These are phyloP conservation scores for Penicillium sp. DNA, from an alignment of 2,329 filamentous ascomycete genomes.

Conservation along the genomic window DNA sequence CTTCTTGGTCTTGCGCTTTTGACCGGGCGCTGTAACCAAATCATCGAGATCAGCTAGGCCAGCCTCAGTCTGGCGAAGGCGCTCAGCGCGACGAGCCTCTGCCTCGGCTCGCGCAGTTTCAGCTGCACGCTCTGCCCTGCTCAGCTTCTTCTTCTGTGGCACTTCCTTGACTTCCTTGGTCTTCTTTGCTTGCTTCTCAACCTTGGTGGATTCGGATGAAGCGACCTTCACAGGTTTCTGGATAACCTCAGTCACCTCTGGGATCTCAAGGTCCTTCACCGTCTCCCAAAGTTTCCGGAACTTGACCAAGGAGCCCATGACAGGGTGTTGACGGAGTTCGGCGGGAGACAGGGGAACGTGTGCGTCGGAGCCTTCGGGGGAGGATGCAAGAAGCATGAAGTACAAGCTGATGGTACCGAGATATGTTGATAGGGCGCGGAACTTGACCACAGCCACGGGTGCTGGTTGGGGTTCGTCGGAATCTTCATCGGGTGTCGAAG, in stretches of 20 bases:
- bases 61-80: constrained; percentile 64
- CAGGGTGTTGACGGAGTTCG: constrained; percentile 84
- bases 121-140: constrained; percentile 54
- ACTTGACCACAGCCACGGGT: constrained; percentile 69
- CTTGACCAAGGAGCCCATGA: constrained; percentile 83
- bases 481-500: constrained; percentile 40
- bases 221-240: constrained; percentile 28
- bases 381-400: constrained; percentile 86
- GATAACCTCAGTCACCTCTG: constrained; percentile 41
- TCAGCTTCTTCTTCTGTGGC: constrained; percentile 48
- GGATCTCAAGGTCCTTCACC: constrained; percentile 66
- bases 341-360: constrained; percentile 69
- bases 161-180: constrained; percentile 40
- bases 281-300: constrained; percentile 80
- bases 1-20: constrained; percentile 50
- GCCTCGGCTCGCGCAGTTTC: constrained; percentile 59
- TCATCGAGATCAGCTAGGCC: constrained; percentile 73
- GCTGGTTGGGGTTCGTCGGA: constrained; percentile 44
- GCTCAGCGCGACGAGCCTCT: constrained; percentile 58
- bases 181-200: constrained; percentile 37
- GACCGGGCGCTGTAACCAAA: constrained; percentile 55
- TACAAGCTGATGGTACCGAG: constrained; percentile 88
- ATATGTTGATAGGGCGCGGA: constrained; percentile 82
- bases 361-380: constrained; percentile 60
- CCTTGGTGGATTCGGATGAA: constrained; percentile 16